Conservation (phyloP, 805 yeast genomes). For the Blastobotrys attinorum region DNA sequence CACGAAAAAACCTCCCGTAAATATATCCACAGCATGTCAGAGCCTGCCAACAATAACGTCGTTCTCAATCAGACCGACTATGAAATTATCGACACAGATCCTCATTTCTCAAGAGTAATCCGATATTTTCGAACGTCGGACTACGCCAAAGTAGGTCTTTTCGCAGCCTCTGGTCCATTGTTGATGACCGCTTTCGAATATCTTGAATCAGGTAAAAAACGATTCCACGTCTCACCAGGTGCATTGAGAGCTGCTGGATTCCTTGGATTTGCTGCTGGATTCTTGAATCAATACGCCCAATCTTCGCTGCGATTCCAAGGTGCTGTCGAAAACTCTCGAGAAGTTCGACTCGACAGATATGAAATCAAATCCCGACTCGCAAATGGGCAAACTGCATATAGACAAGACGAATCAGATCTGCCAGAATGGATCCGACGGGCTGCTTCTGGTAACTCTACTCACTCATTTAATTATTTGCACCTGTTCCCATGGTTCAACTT, state of each 20-base stretch:
- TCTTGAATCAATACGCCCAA: constrained; percentile 56
- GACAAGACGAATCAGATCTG: constrained; percentile 45
- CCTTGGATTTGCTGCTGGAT: constrained; percentile 67
- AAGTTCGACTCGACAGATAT: constrained; percentile 63
- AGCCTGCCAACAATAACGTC: constrained; percentile 9
- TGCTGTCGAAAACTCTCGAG: constrained; percentile 60
- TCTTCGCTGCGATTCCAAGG: constrained; percentile 74
- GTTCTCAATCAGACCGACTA: constrained; percentile 16
- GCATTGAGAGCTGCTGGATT: constrained; percentile 53
- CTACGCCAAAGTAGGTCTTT: constrained; percentile 42
- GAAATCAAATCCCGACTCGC: constrained; percentile 63
- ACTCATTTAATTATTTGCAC: constrained; percentile 51
- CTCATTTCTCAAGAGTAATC: constrained; percentile 65
- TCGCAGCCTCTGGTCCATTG: constrained; percentile 44
- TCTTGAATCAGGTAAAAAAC: constrained; percentile 42
- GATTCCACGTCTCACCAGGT: constrained; percentile 43
- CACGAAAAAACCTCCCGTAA: neutral
- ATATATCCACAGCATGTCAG: neutral
- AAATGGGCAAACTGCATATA: constrained; percentile 59
- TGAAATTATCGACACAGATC: constrained; percentile 67
- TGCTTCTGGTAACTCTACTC: constrained; percentile 70
- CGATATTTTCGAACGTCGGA: constrained; percentile 65
- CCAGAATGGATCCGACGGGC: constrained; percentile 64
- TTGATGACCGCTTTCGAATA: constrained; percentile 38
- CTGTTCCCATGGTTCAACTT: constrained; percentile 78